Evolutionary conservation across 208 protist species (phyloP), one percentile per base, ranked within the genome.

Genomic region (Leishmania martiniquensis): DNA sequence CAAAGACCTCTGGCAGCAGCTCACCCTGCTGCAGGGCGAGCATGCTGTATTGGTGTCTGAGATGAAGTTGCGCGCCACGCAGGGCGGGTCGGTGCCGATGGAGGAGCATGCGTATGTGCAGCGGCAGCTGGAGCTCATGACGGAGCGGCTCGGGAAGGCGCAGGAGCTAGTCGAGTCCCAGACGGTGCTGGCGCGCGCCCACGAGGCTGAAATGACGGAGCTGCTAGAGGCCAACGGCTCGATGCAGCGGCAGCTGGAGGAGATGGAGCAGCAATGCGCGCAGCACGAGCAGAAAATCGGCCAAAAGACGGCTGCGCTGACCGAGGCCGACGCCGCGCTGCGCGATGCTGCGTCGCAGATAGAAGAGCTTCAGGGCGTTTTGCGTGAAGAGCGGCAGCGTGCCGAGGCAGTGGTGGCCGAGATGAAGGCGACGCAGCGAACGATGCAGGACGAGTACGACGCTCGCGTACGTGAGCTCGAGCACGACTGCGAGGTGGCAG

Each of bases 1-100:
- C 77, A 91, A 90, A 66, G 90, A 90, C 71, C 81, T 94, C 20
- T 93, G 88, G 90, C 85, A 92, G 72, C 84, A 89, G 57, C 83
- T 95, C 34, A 84, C 86, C 45, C 52, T 84, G 59, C 77, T 94
- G 74, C 89, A 93, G 78, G 72, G 65, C 75, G 88, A 91, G 71
- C 68, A 90, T 79, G 87, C 91, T 67, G 49, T 86, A 37, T 72
- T 81, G 1, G 49, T 74, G 32, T 72, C 89, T 32, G 88, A 96
- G 85, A 73, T 90, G 60, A 60, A 49, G 47, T 76, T 87, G 6
- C 47, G 81, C 69, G 57, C 72, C 6, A 73, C 80, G 25, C 87
- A 86, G 68, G 83, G 78, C 9, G 84, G 89, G 63, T 25, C 71
- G 37, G 86, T 94, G 34, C 84, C 88, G 42, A 77, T 68, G 22